Conservation (phyloP, 2,329 filamentous ascomycete species). For the Xylariomycetidae sp. region DNA sequence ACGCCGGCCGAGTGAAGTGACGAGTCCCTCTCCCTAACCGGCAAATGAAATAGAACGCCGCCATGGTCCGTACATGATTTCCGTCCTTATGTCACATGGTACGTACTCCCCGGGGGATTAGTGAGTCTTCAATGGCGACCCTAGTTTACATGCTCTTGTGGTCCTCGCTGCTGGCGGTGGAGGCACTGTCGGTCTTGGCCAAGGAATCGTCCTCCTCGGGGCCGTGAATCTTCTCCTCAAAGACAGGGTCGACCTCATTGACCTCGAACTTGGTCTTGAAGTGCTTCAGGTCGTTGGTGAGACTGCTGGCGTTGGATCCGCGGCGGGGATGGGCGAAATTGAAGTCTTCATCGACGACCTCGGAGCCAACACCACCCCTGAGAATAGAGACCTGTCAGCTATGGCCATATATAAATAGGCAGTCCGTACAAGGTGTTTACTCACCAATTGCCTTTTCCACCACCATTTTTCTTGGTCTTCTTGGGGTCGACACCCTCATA, state of each 20-base stretch:
- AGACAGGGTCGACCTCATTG: constrained; percentile 82
- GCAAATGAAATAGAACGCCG: too few species aligned
- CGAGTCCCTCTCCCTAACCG: too few species aligned
- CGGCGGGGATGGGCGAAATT: constrained; percentile 81
- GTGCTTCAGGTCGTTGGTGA: constrained; percentile 62
- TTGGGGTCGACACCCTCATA: constrained; percentile 77
- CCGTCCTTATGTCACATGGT: constrained; percentile 3
- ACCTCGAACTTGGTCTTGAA: constrained; percentile 98
- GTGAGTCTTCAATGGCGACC: background rate
- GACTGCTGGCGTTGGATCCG: constrained; percentile 82
- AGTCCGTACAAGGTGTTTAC: constrained; percentile 23
- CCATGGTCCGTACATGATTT: background rate
- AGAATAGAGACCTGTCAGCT: background rate
- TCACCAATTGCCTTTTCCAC: constrained; percentile 91
- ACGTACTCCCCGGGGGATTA: too few species aligned
- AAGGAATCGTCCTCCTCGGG: constrained; percentile 51
- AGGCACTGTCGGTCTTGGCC: constrained; percentile 52
- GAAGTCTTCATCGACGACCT: constrained; percentile 78
- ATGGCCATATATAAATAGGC: background rate
- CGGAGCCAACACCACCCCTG: constrained; percentile 80
- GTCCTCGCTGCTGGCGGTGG: constrained; percentile 49
- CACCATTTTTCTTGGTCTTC: constrained; percentile 95
- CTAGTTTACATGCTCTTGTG: constrained; percentile 16
- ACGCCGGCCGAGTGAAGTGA: too few species aligned
- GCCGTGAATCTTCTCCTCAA: constrained; percentile 80